Conservation (phyloP, 192 early-diverging fungal genomes). For the Linnemannia zychae region DNA sequence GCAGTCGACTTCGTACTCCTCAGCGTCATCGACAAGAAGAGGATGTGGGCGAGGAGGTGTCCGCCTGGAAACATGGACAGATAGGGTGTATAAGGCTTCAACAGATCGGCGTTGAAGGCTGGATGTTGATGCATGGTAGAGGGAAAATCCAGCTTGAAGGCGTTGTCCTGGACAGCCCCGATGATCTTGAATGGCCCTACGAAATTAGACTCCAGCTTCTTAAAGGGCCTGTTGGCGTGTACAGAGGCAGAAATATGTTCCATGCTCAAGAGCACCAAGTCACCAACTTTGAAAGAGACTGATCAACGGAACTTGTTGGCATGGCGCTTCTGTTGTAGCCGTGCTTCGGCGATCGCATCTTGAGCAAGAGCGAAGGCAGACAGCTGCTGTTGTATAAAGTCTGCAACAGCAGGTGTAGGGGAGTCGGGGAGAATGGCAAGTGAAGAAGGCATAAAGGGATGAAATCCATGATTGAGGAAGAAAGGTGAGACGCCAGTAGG, state of each 20-base stretch:
- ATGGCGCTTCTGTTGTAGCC: conserved; percentile 2
- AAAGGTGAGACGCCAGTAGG: conserved; percentile 42
- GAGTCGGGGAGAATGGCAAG: conserved; percentile 20
- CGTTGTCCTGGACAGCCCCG: too few species aligned
- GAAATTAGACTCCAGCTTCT: conserved; percentile 16
- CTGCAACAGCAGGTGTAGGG: background rate
- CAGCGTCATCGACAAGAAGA: too few species aligned
- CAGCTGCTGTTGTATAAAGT: background rate
- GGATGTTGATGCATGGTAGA: too few species aligned
- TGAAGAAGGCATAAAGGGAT: conserved; percentile 13
- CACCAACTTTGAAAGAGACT: background rate
- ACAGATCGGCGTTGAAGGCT: too few species aligned
- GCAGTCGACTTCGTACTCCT: too few species aligned
- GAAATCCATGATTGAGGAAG: conserved; percentile 45
- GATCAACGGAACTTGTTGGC: background rate
- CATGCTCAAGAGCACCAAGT: background rate
- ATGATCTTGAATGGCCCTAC: conserved; percentile 15
- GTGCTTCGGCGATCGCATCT: background rate
- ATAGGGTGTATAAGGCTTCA: too few species aligned
- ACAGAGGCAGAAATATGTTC: conserved; percentile 10
- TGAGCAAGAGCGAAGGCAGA: background rate
- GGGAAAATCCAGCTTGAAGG: too few species aligned
- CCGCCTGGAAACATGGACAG: too few species aligned
- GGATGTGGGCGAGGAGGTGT: too few species aligned
- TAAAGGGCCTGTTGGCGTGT: background rate